Percentiles rank a stretch among this genome's conserved stretches.
Evolutionary conservation across 2,329 filamentous ascomycete species (phyloP).

Genomic region (Cryoendolithus antarcticus): DNA sequence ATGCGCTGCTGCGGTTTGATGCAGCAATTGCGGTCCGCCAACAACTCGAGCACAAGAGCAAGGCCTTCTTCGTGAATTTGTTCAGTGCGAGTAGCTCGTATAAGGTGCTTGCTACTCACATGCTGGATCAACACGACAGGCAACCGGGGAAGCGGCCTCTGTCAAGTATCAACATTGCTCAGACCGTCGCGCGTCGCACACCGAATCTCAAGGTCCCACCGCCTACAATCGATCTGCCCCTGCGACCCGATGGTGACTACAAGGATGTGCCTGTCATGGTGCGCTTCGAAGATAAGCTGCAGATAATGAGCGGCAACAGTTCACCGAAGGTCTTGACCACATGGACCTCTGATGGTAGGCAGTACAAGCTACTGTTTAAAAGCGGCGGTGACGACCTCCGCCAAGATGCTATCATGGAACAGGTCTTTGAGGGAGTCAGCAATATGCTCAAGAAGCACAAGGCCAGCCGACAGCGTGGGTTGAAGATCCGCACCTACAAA

Average conservation of each 20-base stretch:
- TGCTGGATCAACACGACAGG: constrained; percentile 30
- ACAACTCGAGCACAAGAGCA: constrained; percentile 42
- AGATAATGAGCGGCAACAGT: constrained; percentile 80
- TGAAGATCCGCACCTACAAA: constrained; percentile 93
- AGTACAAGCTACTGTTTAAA: constrained; percentile 87
- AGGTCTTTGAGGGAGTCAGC: constrained; percentile 94
- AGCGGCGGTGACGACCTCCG: constrained; percentile 90
- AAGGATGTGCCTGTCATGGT: constrained; percentile 60
- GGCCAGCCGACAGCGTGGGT: constrained; percentile 71
- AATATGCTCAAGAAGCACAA: constrained; percentile 77
- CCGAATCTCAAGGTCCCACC: constrained; percentile 62
- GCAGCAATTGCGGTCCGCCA: constrained; percentile 60
- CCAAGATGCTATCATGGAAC: constrained; percentile 98
- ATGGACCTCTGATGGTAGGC: constrained; percentile 61
- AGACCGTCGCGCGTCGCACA: constrained; percentile 50
- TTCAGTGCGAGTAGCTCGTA: constrained; percentile 60
- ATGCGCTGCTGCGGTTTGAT: constrained; percentile 58
- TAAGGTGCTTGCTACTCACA: constrained; percentile 47
- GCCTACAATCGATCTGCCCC: constrained; percentile 72
- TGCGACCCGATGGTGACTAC: constrained; percentile 65
- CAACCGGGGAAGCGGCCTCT: constrained; percentile 37
- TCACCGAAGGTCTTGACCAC: constrained; percentile 87
- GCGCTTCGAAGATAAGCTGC: constrained; percentile 62
- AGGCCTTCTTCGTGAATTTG: constrained; percentile 58
- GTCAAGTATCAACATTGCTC: constrained; percentile 51